Evolutionary conservation across 208 protist species (phyloP).

Genomic region (Acanthamoeba sp.): DNA sequence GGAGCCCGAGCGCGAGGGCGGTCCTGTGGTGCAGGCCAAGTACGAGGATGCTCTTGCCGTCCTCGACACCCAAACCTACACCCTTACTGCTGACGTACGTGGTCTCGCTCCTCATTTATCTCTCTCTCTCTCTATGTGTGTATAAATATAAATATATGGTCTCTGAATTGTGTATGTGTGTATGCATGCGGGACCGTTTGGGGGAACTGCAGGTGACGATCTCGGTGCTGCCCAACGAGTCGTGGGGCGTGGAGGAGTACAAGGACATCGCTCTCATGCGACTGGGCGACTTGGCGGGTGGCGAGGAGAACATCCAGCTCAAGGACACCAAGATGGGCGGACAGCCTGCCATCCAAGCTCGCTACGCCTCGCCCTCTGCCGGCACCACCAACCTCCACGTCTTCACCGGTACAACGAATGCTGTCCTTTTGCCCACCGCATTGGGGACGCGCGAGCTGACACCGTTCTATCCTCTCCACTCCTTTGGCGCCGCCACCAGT

Average conservation of each 20-base stretch:
- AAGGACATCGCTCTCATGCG: conserved; percentile 55
- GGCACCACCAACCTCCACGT: conserved; percentile 19
- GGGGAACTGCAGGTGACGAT: conserved; percentile 12
- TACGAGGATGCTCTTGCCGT: conserved; percentile 3
- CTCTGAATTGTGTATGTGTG: too few species aligned
- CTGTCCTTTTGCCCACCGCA: background rate
- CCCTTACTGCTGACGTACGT: background rate
- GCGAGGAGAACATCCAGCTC: conserved; percentile 24
- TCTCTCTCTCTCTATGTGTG: background rate
- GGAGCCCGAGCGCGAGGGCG: conserved; percentile 26
- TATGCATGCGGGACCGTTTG: too few species aligned
- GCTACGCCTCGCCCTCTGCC: conserved; percentile 12
- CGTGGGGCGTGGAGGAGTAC: conserved; percentile 50
- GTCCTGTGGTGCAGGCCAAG: conserved; percentile 7
- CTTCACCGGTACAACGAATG: background rate
- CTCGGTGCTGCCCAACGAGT: conserved; percentile 11
- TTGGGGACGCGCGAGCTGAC: too few species aligned
- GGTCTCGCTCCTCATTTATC: background rate
- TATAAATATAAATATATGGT: too few species aligned
- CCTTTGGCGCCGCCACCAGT: background rate
- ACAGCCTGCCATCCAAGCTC: background rate
- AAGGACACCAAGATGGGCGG: conserved; percentile 47
- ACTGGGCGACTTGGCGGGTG: conserved; percentile 6
- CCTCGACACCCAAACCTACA: conserved; percentile 17
- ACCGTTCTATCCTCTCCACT: background rate